A percentile compares a stretch with the other conserved stretches of the same genome.
These are phyloP conservation scores for Paramecium bursaria DNA, from an alignment of 73 alveolate genomes.

Conservation along the genomic window DNA sequence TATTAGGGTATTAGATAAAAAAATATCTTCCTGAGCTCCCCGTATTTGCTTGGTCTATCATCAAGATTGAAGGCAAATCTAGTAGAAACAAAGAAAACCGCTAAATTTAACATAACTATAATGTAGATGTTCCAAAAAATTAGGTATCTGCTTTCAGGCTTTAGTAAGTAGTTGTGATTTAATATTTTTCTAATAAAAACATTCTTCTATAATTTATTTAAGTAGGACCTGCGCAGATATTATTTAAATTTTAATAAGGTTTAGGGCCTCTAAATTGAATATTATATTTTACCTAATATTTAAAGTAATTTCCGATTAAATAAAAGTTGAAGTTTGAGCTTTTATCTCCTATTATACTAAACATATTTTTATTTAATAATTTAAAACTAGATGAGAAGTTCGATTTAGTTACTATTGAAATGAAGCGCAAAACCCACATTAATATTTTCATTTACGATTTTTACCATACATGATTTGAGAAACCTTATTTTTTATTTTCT, in stretches of 20 bases:
- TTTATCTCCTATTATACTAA: slow-evolving; percentile 47
- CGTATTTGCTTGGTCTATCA: not conserved
- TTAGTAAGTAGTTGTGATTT: not conserved
- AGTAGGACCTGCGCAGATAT: not conserved
- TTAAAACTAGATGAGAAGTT: slow-evolving; percentile 23
- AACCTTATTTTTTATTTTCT: no score
- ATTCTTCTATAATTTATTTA: not conserved
- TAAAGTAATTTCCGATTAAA: slow-evolving; percentile 20
- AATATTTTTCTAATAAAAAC: not conserved
- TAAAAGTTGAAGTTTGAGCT: slow-evolving; percentile 28
- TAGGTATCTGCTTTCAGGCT: slow-evolving; percentile 10
- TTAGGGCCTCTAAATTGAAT: slow-evolving; percentile 21
- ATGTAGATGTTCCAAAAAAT: slow-evolving; percentile 15
- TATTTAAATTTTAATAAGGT: not conserved
- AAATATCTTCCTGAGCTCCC: not conserved
- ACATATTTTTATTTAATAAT: slow-evolving; percentile 20
- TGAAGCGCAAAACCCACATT: slow-evolving; percentile 34
- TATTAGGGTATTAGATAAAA: not conserved
- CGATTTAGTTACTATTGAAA: not conserved
- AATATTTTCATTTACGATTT: no score
- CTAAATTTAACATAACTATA: not conserved
- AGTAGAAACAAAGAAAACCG: not conserved
- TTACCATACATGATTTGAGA: no score
- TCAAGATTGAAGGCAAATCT: slow-evolving; percentile 39
- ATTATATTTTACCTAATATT: slow-evolving; percentile 28